These are phyloP conservation scores for Eucalyptus regnans DNA, from an alignment of 345 rosid genomes.

Conservation along the genomic window DNA sequence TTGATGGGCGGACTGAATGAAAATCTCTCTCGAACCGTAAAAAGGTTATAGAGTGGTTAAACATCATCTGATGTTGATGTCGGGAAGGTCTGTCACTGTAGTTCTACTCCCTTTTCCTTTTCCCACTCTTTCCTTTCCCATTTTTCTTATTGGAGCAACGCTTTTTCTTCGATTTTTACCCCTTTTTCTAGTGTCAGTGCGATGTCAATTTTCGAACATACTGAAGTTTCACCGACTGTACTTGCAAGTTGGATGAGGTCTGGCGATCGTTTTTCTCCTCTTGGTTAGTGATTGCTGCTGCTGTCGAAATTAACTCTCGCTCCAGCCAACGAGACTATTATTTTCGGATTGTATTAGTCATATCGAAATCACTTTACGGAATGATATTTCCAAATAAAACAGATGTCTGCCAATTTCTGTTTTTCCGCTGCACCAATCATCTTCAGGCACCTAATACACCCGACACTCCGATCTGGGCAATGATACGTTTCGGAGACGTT, in stretches of 20 bases:
- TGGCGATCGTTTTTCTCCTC: neutral
- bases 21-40: neutral
- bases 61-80: neutral
- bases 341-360: neutral
- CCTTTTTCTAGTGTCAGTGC: neutral
- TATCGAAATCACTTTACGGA: neutral
- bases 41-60: neutral
- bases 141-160: neutral
- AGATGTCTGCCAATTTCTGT: neutral
- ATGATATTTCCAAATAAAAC: neutral
- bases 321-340: neutral
- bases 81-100: neutral
- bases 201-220: neutral
- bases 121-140: neutral
- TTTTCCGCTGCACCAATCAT: neutral
- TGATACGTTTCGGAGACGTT: neutral
- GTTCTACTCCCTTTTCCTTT: neutral
- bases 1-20: neutral
- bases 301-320: neutral
- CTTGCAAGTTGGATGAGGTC: neutral
- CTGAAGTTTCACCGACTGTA: neutral
- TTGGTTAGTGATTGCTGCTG: neutral
- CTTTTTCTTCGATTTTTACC: neutral
- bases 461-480: neutral
- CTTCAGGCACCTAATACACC: neutral